Conservation (phyloP, 768 basidiomycete species). For the Boletellus ananiceps region DNA sequence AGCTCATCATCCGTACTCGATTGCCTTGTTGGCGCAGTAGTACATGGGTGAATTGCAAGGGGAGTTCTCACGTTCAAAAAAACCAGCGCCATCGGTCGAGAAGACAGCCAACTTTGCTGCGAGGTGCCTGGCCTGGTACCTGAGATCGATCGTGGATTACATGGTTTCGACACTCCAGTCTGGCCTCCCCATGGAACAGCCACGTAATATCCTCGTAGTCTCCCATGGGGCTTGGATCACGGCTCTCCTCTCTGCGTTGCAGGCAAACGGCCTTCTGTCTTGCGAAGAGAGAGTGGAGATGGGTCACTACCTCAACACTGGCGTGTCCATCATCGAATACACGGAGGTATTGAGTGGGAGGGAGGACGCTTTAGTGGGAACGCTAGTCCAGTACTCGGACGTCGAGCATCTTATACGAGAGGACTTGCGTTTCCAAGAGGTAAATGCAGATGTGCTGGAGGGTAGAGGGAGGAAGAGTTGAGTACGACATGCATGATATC, state of each 20-base stretch:
- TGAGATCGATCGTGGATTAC: slow-evolving; percentile 37
- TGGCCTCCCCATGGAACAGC: slow-evolving; percentile 28
- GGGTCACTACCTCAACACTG: slow-evolving; percentile 25
- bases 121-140: slow-evolving; percentile 64
- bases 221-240: slow-evolving; percentile 66
- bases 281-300: slow-evolving; percentile 31
- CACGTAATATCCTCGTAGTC: slow-evolving; percentile 47
- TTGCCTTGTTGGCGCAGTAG: slow-evolving; percentile 30
- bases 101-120: slow-evolving; percentile 35
- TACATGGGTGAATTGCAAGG: slow-evolving; percentile 63
- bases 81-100: slow-evolving; percentile 23
- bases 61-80: slow-evolving; percentile 13
- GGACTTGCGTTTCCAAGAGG: slow-evolving; percentile 33
- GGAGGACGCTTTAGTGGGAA: slow-evolving; percentile 26
- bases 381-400: slow-evolving; percentile 51
- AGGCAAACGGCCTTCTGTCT: slow-evolving; percentile 37
- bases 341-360: slow-evolving; percentile 22
- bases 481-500: slow-evolving; percentile 9
- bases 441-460: slow-evolving; percentile 48
- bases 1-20: not conserved
- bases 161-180: slow-evolving; percentile 15
- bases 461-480: not conserved
- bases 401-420: slow-evolving; percentile 44
- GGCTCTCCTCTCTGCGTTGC: slow-evolving; percentile 45
- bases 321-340: slow-evolving; percentile 57